These are phyloP conservation scores for Dictyostelium capitatum DNA, from an alignment of 78 protist genomes.

Conservation along the genomic window DNA sequence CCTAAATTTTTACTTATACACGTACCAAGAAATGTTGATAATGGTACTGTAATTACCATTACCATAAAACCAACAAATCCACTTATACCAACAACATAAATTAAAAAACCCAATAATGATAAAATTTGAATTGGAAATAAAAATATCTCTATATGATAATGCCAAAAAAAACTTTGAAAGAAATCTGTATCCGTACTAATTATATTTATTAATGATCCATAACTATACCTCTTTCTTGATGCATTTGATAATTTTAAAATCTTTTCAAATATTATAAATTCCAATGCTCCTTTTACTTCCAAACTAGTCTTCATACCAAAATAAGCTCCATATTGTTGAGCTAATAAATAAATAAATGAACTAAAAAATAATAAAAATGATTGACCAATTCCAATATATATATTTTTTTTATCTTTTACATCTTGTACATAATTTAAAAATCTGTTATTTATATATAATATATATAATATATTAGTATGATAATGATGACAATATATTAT, in stretches of 20 bases:
- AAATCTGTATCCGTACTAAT: slow-evolving; percentile 35
- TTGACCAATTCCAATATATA: neutral
- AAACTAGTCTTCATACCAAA: slow-evolving; percentile 23
- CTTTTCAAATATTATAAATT: slow-evolving; percentile 26
- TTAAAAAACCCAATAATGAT: slow-evolving; percentile 18
- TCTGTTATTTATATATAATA: neutral
- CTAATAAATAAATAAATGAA: neutral
- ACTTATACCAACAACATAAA: slow-evolving; percentile 17
- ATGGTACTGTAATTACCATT: slow-evolving; percentile 36
- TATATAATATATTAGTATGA: neutral
- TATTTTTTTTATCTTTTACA: neutral
- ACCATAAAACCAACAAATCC: slow-evolving; percentile 50
- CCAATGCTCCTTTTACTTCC: slow-evolving; percentile 33
- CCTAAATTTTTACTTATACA: slow-evolving; percentile 10
- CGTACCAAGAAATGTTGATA: neutral
- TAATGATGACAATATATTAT: neutral
- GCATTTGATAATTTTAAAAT: slow-evolving; percentile 20
- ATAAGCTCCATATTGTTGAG: slow-evolving; percentile 37
- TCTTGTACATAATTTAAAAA: slow-evolving; percentile 46
- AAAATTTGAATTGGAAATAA: slow-evolving; percentile 37
- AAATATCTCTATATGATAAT: slow-evolving; percentile 34
- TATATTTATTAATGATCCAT: slow-evolving; percentile 44
- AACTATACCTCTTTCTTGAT: neutral
- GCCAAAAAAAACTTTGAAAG: slow-evolving; percentile 38
- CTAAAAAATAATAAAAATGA: slow-evolving; percentile 28